phyloP scores from a whole-genome alignment of 208 protist species.

The Strigomonas galati region DNA sequence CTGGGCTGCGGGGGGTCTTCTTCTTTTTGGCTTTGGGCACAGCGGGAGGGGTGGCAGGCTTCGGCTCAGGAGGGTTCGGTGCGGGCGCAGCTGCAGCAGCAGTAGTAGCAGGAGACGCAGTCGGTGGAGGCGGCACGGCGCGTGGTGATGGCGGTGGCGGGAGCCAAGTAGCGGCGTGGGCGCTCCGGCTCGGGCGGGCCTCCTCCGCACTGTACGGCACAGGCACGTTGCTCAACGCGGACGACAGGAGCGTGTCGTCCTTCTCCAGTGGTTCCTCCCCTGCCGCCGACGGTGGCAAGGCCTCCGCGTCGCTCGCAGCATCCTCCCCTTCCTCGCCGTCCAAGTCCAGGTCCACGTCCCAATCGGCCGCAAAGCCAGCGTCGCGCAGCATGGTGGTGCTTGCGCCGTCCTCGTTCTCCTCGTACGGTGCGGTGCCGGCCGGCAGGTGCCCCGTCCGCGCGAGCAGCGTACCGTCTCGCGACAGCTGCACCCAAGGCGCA shows the following conservation, averaged over 20 bases:
- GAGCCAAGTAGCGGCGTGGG: too few relatives aligned
- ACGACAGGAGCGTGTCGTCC: too few relatives aligned
- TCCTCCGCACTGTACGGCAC: too few relatives aligned
- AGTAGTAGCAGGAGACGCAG: too few relatives aligned
- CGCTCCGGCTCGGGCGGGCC: too few relatives aligned
- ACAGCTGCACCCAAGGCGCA: neutral
- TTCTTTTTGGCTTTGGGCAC: slow-evolving; percentile 7
- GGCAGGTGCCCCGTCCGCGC: neutral
- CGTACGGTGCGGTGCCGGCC: slow-evolving; percentile 3
- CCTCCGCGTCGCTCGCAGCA: slow-evolving; percentile 1
- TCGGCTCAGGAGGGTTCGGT: slow-evolving; percentile 9
- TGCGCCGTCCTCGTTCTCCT: slow-evolving; percentile 14
- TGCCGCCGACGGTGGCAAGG: too few relatives aligned
- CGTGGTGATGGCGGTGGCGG: too few relatives aligned
- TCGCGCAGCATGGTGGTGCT: neutral
- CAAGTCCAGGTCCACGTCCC: slow-evolving; percentile 44
- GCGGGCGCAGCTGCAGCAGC: too few relatives aligned
- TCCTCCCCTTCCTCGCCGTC: slow-evolving; percentile 27
- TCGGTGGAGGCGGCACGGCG: too few relatives aligned
- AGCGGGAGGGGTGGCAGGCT: neutral
- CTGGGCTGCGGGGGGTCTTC: slow-evolving; percentile 16
- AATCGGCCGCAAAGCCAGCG: slow-evolving; percentile 17
- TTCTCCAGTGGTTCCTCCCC: too few relatives aligned
- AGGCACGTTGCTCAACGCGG: too few relatives aligned
- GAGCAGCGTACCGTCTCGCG: neutral